These are phyloP conservation scores for Psidium friedrichsthalianum DNA, from an alignment of 345 rosid species.

Conservation along the genomic window DNA sequence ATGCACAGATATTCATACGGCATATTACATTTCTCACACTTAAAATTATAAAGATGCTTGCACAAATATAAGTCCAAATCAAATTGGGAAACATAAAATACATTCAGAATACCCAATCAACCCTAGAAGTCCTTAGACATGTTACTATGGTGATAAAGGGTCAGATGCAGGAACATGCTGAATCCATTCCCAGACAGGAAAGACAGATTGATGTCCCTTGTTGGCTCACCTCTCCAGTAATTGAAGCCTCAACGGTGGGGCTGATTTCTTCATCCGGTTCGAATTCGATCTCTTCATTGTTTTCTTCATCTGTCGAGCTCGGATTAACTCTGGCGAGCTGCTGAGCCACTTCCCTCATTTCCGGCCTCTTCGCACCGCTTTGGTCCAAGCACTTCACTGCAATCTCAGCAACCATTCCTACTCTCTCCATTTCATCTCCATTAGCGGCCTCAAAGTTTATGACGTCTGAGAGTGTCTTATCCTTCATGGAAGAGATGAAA, in stretches of 20 bases:
- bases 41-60: not conserved
- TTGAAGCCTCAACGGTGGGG: too few relatives aligned
- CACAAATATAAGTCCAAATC: not conserved
- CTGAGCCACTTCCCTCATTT: not conserved
- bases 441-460: not conserved
- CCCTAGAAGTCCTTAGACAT: not conserved
- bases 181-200: not conserved
- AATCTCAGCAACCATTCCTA: not conserved
- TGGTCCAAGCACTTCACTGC: not conserved
- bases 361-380: not conserved
- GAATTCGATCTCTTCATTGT: rapidly evolving
- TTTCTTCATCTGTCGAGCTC: not conserved
- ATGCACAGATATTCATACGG: not conserved
- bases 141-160: not conserved
- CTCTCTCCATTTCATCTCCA: not conserved
- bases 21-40: not conserved
- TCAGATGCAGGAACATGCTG: not conserved
- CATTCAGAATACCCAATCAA: not conserved
- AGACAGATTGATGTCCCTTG: not conserved
- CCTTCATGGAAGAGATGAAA: not conserved
- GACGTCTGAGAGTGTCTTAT: not conserved
- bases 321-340: not conserved
- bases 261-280: not conserved
- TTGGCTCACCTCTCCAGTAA: too few relatives aligned
- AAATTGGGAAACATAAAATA: not conserved